Base-by-base conservation (phyloP, 2,329 filamentous ascomycete genomes). In the Aureobasidium mangrovei region DNA sequence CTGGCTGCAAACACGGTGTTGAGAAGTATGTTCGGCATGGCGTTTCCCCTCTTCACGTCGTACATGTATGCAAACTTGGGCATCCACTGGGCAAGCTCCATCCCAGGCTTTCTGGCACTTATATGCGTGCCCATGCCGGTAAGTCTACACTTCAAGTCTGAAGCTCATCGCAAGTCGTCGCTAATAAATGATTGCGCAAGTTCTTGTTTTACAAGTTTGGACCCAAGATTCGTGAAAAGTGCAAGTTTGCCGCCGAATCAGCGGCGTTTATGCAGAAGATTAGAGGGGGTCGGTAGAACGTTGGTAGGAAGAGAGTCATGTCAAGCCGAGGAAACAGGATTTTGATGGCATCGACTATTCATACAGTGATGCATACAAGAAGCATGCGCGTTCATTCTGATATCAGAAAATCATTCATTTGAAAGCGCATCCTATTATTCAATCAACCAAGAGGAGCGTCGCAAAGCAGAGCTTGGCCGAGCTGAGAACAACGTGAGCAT, bases 121-220 rank as follows among this genome's bases (percentile, higher is more conserved):
- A 77, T 76, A 10, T 90, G 86, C 67, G 73, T 88, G 26, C 85
- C 86, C 0, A 84, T 86, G 63, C 86, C 87, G 0, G 46, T 49
- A 18, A 49, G 46, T 38, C 27, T 9, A 24, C 10, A 4, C 31
- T 47, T 26, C 41, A 4, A 27, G 9, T 36, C 3, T 38, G 4
- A 10, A 3, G 29, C 10, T 2, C 7, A 7, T 24, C 1, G 39
- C 7, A 6, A 4, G 1, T 26, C 7, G 27, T 4, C 36, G 29
- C 41, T 43, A 18, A 43, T 18, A 12, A 12, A 43, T 43, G 18
- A 43, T 7, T 35, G 32, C 41, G 18, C 6, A 9, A 49, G 48
- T 85, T 86, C 67, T 67, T 91, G n/a, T 88, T 91, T 68, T 87
- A 86, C 72, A 82, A 78, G 61, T 88, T 88, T 66, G 86, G 86